Base-by-base conservation (phyloP, 441 rosid genomes). In the Adansonia gregorii region DNA sequence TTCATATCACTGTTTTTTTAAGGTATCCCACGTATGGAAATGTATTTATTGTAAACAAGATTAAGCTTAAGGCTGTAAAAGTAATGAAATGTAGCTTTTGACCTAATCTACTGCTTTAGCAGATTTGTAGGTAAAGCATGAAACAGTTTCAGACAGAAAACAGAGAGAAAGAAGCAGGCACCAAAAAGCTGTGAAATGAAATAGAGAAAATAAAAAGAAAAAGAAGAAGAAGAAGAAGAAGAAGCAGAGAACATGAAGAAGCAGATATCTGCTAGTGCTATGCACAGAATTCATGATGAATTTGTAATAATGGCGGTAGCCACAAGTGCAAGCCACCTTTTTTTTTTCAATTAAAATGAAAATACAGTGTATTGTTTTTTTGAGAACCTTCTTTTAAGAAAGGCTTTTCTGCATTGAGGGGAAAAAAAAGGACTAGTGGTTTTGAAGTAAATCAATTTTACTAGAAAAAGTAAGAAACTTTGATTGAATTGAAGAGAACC, bases 321-420 rank as follows among this genome's bases (percentile, higher is more conserved):
- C 60, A 76, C 80, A 80, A 80, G 52, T 48, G 81, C 74, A 74
- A 76, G 76, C 72, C 78, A 79, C 83, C 83, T 84, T 87, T 82
- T 81, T 75, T 77, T 35, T 35, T n/a, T n/a, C n/a, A 35, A 80
- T 75, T 74, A 82, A 8, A 17, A 41, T 56, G 76, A 68, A 78
- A 80, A 80, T 35, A 77, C 54, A 72, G 67, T 54, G 78, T 70
- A 46, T 39, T 49, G 24, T 8, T 56, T 6, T 49, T 59, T 39
- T 24, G 20, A 31, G 66, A 35, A 68, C 19, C 70, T 67, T 35
- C 41, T 35, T 35, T 35, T 35, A 4, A 35, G 41, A 35, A 35
- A 4, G 41, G 6, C 6, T 35, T 35, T 35, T 35, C 78, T 56
- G n/a, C 66, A 31, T 59, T 79, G 51, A 74, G 41, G 74, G 70